Conservation (phyloP, 1,284 basidiomycete species). For the Chalciporus sp. region DNA sequence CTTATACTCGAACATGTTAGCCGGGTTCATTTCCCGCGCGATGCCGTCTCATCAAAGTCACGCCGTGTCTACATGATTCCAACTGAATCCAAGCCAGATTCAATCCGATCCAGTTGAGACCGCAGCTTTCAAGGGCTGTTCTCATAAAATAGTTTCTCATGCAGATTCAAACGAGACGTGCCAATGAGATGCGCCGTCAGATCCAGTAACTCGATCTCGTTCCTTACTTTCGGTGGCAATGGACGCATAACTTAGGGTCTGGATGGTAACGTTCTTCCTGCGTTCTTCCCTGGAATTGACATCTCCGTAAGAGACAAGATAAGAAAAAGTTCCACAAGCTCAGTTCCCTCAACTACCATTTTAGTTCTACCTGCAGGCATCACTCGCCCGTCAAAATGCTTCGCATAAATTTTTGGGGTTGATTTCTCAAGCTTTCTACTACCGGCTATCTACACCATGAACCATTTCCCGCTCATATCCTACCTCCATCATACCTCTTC, state of each 20-base stretch:
- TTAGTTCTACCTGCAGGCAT: slow-evolving; percentile 24
- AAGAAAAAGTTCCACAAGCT: slow-evolving; percentile 10
- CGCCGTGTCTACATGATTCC: not conserved
- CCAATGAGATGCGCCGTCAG: slow-evolving; percentile 4
- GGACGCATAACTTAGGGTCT: not conserved
- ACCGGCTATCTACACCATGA: not conserved
- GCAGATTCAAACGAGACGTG: not conserved
- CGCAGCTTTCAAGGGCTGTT: slow-evolving; percentile 3
- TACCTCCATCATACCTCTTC: slow-evolving; percentile 6
- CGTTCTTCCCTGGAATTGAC: slow-evolving; percentile 10
- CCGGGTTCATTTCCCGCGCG: slow-evolving; percentile 19
- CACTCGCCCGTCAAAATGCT: slow-evolving; percentile 11
- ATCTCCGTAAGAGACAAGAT: slow-evolving; percentile 14
- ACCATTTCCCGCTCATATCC: slow-evolving; percentile 4
- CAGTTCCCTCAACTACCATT: slow-evolving; percentile 16
- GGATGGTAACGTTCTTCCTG: slow-evolving; percentile 1
- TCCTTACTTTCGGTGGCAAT: slow-evolving; percentile 16
- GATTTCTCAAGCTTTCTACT: not conserved
- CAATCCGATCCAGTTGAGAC: not conserved
- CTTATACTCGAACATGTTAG: slow-evolving; percentile 14
- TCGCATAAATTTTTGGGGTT: slow-evolving; percentile 36
- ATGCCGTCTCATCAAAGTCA: slow-evolving; percentile 6
- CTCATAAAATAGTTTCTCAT: slow-evolving; percentile 18
- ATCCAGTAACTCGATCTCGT: slow-evolving; percentile 7
- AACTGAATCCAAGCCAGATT: not conserved